Evolutionary conservation across 768 basidiomycete genomes (phyloP), one percentile per base, ranked within the genome.

Genomic region (Phylloporus sp.): DNA sequence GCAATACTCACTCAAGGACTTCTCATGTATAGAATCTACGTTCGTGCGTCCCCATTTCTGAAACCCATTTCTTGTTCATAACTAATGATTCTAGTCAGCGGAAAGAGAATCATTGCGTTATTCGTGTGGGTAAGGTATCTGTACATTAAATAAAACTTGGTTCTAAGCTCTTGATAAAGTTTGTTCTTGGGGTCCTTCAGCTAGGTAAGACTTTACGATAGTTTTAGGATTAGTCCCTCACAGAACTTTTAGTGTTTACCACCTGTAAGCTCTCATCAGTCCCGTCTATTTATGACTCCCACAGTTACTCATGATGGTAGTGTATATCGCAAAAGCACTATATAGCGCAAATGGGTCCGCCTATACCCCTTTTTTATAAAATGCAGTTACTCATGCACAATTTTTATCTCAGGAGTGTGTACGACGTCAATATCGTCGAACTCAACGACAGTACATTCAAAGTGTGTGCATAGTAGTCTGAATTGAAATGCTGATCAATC

Each of bases 21-120:
- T 20, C 38, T 51, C 11, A 11, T 45, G 11, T 51, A 51, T 32
- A 35, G 50, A 22, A 45, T 51, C 2, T 51, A 45, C 20, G 8
- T 45, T 15, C 15, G 50, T 51, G 11, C 29, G 50, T 45, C 20
- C 13, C 6, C 1, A 8, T 26, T 9, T 24, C 29, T 5, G 12
- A 12, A 5, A 11, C n/a, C 16, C 16, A 22, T 27, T 18, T 11
- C 12, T 3, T 3, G 29, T 4, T 31, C 5, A 11, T 26, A 27
- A 18, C 23, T 16, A 12, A 31, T 6, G 16, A 4, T 4, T 7
- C 22, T 10, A 51, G 50, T 51, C 10, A 26, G 23, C 12, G 50
- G 50, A 20, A 32, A 10, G 10, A 45, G 32, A 8, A 18, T 45
- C 9, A 6, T 45, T 5, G 20, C 27, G 5, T 34, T 38, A 2